phyloP scores from a whole-genome alignment of 768 basidiomycete species.

The Chalciporus pseudorubinellus region DNA sequence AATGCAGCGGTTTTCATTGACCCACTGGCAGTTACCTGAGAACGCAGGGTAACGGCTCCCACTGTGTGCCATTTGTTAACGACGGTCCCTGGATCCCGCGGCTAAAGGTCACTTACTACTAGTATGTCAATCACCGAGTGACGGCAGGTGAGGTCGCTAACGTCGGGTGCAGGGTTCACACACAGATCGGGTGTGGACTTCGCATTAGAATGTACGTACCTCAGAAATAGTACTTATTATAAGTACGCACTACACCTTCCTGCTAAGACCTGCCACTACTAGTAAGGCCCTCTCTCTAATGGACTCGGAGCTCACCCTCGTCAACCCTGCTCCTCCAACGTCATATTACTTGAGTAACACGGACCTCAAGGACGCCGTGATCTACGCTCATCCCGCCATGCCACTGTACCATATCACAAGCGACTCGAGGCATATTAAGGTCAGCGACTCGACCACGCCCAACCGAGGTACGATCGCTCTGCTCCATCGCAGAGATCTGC shows the following conservation, averaged over 20 bases:
- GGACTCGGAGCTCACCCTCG: constrained; percentile 30
- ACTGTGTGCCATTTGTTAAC: neutral
- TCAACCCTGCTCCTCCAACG: constrained; percentile 24
- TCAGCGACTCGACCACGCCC: constrained; percentile 12
- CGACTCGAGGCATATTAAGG: constrained; percentile 16
- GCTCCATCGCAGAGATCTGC: constrained; percentile 26
- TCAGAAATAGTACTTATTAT: neutral
- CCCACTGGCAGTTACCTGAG: neutral
- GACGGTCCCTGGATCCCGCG: neutral
- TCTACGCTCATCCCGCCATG: constrained; percentile 16
- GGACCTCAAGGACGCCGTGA: constrained; percentile 14
- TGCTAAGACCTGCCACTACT: neutral
- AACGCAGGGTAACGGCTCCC: neutral
- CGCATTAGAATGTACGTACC: too few species aligned
- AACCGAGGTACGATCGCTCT: constrained; percentile 20
- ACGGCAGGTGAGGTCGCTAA: too few species aligned
- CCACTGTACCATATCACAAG: constrained; percentile 28
- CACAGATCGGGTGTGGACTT: too few species aligned
- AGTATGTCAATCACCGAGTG: too few species aligned
- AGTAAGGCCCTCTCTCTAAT: constrained; percentile 8
- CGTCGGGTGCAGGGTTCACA: too few species aligned
- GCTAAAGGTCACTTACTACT: neutral
- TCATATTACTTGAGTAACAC: constrained; percentile 26
- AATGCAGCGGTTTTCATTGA: neutral
- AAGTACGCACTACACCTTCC: neutral